Evolutionary conservation across 805 yeast species (phyloP), one percentile per base, ranked within the genome.

Genomic region (Metschnikowia orientalis): DNA sequence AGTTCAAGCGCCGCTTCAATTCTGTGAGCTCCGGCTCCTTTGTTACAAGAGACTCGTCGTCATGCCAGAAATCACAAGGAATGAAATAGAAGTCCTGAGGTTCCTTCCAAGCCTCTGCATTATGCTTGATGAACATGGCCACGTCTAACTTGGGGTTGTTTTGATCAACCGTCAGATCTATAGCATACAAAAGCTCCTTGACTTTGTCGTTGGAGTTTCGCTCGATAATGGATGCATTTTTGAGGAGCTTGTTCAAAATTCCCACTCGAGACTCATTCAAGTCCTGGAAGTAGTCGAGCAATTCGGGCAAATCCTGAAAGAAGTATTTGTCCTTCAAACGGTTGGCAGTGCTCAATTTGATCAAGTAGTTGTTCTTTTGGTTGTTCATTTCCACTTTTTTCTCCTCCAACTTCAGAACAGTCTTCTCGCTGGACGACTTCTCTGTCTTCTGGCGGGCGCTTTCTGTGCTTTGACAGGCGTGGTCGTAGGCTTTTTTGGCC

Each of bases 21-120:
- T 71, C 75, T 5, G 72, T 65, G 32, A 81, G 59, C 49, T 79
- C 85, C 5, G 68, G 71, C 25, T 73, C 78, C 26, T 73, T 71
- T 4, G 71, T 65, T 42, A 81, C 69, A 50, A 84, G 71, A 21
- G 73, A 63, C 44, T 87, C 95, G 57, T 92, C 97, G 51, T 92
- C 98, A 59, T 90, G 97, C 98, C 98, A 92, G 25, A 92, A 81
- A 18, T 88, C 79, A 16, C 95, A 80, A 1, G 97, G 96, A 42
- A 84, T 73, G 50, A 83, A 92, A 44, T 76, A 70, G 52, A 83
- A 86, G 60, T 90, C 97, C 5, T 64, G 66, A 1, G 97, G 97
- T 48, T 88, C 97, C 27, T 68, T 69, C 97, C 96, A 92, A 11
- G 56, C 60, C 12, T 61, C 59, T 16, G 72, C 41, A 55, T 92